phyloP scores from a whole-genome alignment of 116 monocot species.

The Zostera marina region DNA sequence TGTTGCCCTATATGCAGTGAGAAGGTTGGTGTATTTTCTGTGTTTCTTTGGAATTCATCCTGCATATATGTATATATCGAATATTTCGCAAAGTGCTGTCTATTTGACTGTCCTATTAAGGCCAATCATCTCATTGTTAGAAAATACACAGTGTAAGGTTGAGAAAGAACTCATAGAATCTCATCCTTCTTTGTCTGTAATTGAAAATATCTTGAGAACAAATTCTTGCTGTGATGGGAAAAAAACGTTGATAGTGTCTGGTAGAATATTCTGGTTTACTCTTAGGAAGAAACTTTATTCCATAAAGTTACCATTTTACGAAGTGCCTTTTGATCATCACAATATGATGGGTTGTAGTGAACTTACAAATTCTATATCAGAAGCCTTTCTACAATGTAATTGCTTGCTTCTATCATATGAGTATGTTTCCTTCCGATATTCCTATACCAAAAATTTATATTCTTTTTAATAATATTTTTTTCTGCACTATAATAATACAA shows the following conservation, averaged over 20 bases:
- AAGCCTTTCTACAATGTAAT: conserved; percentile 28
- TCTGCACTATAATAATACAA: background rate
- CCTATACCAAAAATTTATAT: too few species aligned
- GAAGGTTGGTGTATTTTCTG: conserved; percentile 43
- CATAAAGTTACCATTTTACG: conserved; percentile 27
- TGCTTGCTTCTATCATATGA: conserved; percentile 44
- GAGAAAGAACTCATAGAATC: conserved; percentile 32
- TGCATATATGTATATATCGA: conserved; percentile 43
- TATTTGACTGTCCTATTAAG: conserved; percentile 21
- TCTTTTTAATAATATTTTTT: background rate
- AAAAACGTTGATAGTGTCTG: conserved; percentile 46
- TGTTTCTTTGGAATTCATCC: conserved; percentile 67
- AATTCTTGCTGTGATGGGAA: conserved; percentile 13
- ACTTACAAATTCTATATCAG: conserved; percentile 15
- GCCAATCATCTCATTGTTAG: conserved; percentile 31
- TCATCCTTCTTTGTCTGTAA: conserved; percentile 45
- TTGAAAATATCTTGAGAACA: conserved; percentile 42
- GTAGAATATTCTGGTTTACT: conserved; percentile 47
- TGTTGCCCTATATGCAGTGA: conserved; percentile 39
- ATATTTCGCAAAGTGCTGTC: conserved; percentile 17
- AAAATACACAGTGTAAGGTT: conserved; percentile 28
- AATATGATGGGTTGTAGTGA: conserved; percentile 7
- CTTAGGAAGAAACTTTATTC: conserved; percentile 36
- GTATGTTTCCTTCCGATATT: conserved; percentile 22
- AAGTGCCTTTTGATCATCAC: conserved; percentile 5